phyloP scores from a whole-genome alignment of 2,329 filamentous ascomycete species.

The Elsinoe ampelina region DNA sequence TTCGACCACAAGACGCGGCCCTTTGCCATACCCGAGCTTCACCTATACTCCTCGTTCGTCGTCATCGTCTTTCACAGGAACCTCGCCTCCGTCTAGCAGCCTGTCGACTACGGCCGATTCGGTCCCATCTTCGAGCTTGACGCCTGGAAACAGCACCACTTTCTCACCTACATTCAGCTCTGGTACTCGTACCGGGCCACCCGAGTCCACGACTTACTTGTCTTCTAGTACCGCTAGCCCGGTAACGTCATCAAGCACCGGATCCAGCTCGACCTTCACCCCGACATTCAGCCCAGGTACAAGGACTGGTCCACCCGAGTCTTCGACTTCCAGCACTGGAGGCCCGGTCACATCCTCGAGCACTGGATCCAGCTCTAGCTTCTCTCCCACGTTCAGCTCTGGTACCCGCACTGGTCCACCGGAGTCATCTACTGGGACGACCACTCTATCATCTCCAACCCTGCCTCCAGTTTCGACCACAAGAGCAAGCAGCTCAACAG shows the following conservation, averaged over 20 bases:
- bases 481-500: slow-evolving; percentile 27
- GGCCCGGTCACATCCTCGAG: background rate
- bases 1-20: background rate
- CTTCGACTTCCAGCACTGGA: background rate
- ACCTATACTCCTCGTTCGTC: slow-evolving; percentile 10
- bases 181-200: slow-evolving; percentile 18
- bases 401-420: slow-evolving; percentile 15
- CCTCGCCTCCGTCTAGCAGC: slow-evolving; percentile 1
- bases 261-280: background rate
- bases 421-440: slow-evolving; percentile 18
- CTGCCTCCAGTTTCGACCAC: slow-evolving; percentile 22
- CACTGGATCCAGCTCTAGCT: background rate
- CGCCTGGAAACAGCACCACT: background rate
- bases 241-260: slow-evolving; percentile 10
- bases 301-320: slow-evolving; percentile 13
- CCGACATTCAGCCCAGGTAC: slow-evolving; percentile 17
- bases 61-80: background rate
- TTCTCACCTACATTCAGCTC: slow-evolving; percentile 4
- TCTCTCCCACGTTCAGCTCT: slow-evolving; percentile 17
- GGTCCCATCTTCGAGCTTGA: background rate
- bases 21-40: background rate
- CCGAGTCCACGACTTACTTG: background rate
- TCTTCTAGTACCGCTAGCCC: background rate
- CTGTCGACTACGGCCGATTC: background rate
- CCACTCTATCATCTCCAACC: slow-evolving; percentile 13